Evolutionary conservation across 2,329 filamentous ascomycete species (phyloP), one percentile per base, ranked within the genome.

Genomic region (Pseudogymnoascus sp.): DNA sequence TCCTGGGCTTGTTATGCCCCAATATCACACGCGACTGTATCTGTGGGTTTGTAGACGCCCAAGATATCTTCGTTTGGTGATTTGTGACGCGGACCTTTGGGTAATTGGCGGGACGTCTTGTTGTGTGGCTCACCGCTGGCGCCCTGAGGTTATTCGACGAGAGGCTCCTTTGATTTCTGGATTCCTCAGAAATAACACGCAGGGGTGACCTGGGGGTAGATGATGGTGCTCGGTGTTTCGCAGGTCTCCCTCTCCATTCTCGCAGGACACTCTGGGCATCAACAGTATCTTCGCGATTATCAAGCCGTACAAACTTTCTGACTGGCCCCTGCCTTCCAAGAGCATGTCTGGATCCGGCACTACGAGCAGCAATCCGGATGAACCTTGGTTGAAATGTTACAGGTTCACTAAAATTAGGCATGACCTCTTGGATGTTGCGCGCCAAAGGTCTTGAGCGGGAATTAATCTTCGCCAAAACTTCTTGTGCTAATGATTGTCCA

Each of bases 291-390:
- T 76, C 76, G n/a, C 83, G 80, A 31, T 78, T 85, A 21, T 82
- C 83, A n/a, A 88, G 75, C 63, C 80, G 78, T 65, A 88, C 85
- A n/a, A 76, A 72, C 69, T 88, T 88, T 47, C 70, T 76, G 0
- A 74, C 74, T 1, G 83, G 84, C 62, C 80, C 86, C 6, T 81
- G 77, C 69, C 82, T 81, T 14, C 85, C 85, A 66, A 80, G 75
- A 11, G 78, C 77, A 26, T 66, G 69, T 35, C 77, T 79, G 61
- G 72, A 76, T 62, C 75, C 80, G 3, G 80, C 84, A 61, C 82
- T 78, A 14, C 86, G 82, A 47, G 83, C 84, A 61, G 86, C 86
- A 69, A 88, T 79, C 64, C 79, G 84, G 35, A 88, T 74, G 66
- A 88, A 88, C 1, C 71, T 73, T 1, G 86, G 86, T 0, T 83